These are phyloP conservation scores for Thermomyces lanuginosus DNA, from an alignment of 2,329 filamentous ascomycete genomes.

Conservation along the genomic window DNA sequence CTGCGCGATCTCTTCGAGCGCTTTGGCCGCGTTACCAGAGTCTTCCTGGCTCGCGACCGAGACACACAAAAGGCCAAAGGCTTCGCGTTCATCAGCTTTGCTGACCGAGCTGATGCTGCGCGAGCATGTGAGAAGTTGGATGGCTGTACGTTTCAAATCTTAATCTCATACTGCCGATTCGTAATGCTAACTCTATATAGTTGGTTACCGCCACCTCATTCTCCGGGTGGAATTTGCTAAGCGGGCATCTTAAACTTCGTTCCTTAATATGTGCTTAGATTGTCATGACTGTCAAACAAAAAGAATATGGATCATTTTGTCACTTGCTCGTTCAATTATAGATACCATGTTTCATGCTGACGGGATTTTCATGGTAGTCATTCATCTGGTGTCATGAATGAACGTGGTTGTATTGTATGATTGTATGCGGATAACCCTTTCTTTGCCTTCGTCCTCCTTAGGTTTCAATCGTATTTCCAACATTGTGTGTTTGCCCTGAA, in stretches of 20 bases:
- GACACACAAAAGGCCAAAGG: conserved; percentile 94
- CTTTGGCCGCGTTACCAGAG: conserved; percentile 88
- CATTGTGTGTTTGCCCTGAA: too few species aligned
- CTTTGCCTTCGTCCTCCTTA: too few species aligned
- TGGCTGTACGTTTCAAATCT: conserved; percentile 45
- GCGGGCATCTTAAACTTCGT: conserved; percentile 22
- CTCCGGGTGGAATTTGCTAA: conserved; percentile 38
- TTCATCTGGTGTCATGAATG: too few species aligned
- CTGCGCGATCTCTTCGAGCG: conserved; percentile 96
- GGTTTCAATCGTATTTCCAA: too few species aligned
- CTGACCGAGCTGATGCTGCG: conserved; percentile 73
- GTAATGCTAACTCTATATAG: conserved; percentile 15
- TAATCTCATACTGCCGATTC: neutral
- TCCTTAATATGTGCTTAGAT: conserved; percentile 10
- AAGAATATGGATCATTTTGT: too few species aligned
- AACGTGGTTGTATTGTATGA: too few species aligned
- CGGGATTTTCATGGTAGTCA: too few species aligned
- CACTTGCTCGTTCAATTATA: too few species aligned
- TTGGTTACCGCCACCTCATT: conserved; percentile 38
- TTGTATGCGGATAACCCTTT: too few species aligned
- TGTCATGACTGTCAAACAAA: neutral
- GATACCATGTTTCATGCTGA: too few species aligned
- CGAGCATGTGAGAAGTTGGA: conserved; percentile 97
- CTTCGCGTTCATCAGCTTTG: conserved; percentile 97
- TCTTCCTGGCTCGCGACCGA: conserved; percentile 94